Evolutionary conservation across 768 basidiomycete genomes (phyloP), one percentile per base, ranked within the genome.

Genomic region (Naganishia randhawae): DNA sequence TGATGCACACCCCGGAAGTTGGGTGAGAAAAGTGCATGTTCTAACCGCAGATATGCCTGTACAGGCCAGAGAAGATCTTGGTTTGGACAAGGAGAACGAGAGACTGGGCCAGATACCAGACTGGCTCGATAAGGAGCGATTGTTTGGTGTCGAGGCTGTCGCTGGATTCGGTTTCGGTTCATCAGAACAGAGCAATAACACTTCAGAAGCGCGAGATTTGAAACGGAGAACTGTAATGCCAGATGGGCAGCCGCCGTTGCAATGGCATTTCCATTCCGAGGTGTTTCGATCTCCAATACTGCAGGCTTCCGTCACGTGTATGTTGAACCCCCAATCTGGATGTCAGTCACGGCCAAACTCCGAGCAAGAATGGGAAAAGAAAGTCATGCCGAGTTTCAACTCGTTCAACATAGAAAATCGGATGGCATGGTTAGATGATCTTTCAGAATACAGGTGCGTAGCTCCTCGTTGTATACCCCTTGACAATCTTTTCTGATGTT

Each of bases 191-290:
- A 22, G 10, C 3, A 17, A 6, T 14, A 1, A n/a, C 1, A 25
- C 19, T 29, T 27, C 25, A 37, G 27, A 22, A 42, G 25, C 42
- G 27, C 9, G 37, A 13, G 37, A 19, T 8, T 0, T 13, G 33
- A 29, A 27, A 27, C 0, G 50, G 33, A 27, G 35, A 29, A n/a
- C 13, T 3, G 10, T 39, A 37, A 16, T 41, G 45, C 22, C 45
- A 22, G n/a, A 27, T 25, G 16, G 39, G n/a, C 31, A 55, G 33
- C 66, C 66, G 19, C 22, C 2, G 13, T 50, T 70, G 33, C 69
- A 70, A 41, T 77, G 76, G 76, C 78, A 79, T 67, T 76, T 76
- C 66, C 78, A 79, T 42, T 73, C 71, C 5, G 74, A 75, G 32
- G 67, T 76, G 16, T 79, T 75, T 27, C 64, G 54, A 41, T 29